Percentiles rank a stretch among this genome's conserved stretches.
Evolutionary conservation across 768 basidiomycete genomes (phyloP).

Genomic region (Clitopilus passeckerianus): DNA sequence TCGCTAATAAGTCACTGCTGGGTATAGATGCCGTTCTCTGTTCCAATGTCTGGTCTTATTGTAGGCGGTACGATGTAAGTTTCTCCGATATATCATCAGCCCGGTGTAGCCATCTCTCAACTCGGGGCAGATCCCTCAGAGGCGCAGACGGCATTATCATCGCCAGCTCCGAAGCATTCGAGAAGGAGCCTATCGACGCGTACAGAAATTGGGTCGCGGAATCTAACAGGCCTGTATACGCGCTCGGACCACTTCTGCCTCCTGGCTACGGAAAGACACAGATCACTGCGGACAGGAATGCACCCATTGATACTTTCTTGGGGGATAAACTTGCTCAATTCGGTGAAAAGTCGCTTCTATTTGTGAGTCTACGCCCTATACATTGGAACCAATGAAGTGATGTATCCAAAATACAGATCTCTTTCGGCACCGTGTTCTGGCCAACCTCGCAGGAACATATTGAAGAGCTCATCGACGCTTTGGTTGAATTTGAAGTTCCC

Average conservation of each 20-base stretch:
- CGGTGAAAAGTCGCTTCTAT: neutral
- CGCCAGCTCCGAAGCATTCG: neutral
- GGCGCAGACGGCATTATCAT: neutral
- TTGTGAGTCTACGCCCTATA: neutral
- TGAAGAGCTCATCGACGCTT: neutral
- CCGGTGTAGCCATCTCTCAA: neutral
- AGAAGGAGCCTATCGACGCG: neutral
- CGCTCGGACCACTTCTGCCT: neutral
- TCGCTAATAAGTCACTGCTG: neutral
- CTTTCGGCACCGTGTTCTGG: slow-evolving; percentile 1
- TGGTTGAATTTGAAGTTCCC: neutral
- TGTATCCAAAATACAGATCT: neutral
- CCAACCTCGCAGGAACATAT: neutral
- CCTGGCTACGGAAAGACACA: neutral
- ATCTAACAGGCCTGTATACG: neutral
- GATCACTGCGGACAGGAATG: neutral
- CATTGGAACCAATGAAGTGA: neutral
- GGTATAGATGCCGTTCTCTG: neutral
- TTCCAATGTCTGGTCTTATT: neutral
- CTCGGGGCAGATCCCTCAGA: neutral
- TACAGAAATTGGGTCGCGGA: neutral
- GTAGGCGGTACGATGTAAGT: neutral
- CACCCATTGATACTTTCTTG: neutral
- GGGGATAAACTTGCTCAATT: neutral
- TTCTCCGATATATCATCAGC: neutral